Percentiles rank a stretch among this genome's conserved stretches.
phyloP scores from a whole-genome alignment of 192 early-diverging fungal genomes.

The Dissophora globulifera region DNA sequence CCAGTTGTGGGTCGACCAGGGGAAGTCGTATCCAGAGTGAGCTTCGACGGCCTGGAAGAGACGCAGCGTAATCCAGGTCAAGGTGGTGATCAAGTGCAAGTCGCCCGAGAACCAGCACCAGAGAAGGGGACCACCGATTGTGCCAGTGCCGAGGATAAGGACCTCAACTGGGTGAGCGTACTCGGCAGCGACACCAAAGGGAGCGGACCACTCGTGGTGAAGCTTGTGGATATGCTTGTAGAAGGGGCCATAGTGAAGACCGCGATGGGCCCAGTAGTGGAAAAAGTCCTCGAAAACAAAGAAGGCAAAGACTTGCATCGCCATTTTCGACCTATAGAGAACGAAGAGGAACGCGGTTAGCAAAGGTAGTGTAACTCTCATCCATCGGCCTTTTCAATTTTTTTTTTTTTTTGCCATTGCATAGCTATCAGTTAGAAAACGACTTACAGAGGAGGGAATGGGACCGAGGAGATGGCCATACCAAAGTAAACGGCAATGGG shows the following conservation, averaged over 20 bases:
- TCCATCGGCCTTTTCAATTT: background rate
- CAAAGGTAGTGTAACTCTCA: too few relatives aligned
- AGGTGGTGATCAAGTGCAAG: constrained; percentile 87
- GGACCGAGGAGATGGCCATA: constrained; percentile 83
- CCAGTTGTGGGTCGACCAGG: constrained; percentile 89
- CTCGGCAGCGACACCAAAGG: constrained; percentile 89
- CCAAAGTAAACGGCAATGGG: constrained; percentile 85
- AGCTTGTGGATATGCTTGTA: constrained; percentile 95
- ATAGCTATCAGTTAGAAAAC: too few relatives aligned
- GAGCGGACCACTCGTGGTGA: constrained; percentile 92
- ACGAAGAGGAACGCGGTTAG: background rate
- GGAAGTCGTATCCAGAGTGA: constrained; percentile 96
- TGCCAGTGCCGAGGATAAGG: constrained; percentile 86
- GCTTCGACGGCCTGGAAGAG: constrained; percentile 88
- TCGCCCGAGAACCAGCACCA: constrained; percentile 72
- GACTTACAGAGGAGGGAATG: constrained; percentile 81
- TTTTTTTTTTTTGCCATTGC: too few relatives aligned
- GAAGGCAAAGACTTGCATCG: constrained; percentile 75
- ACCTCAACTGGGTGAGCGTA: constrained; percentile 92
- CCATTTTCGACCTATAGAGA: constrained; percentile 62
- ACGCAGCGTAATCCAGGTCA: constrained; percentile 84
- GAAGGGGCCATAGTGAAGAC: constrained; percentile 86
- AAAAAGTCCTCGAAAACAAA: constrained; percentile 90
- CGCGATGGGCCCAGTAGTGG: constrained; percentile 92
- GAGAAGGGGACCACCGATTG: constrained; percentile 81